phyloP scores from a whole-genome alignment of 805 yeast genomes.

The Nakazawaea ambrosiae region DNA sequence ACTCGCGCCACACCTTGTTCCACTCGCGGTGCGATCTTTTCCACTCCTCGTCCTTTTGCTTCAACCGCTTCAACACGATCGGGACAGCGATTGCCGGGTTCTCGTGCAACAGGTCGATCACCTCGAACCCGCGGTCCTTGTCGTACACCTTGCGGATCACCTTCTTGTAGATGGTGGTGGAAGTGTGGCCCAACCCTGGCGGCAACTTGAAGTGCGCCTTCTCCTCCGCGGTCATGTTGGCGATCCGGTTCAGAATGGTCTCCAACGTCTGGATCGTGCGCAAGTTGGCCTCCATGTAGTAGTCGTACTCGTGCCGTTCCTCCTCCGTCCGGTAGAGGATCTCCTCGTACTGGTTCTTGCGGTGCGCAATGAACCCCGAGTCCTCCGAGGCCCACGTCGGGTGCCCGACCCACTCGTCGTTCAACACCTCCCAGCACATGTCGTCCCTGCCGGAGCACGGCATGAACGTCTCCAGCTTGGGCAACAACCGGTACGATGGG shows the following conservation, averaged over 20 bases:
- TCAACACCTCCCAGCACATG: slow-evolving; percentile 97
- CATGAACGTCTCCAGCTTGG: slow-evolving; percentile 91
- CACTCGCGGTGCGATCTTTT: slow-evolving; percentile 95
- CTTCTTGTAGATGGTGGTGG: slow-evolving; percentile 86
- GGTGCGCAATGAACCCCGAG: slow-evolving; percentile 97
- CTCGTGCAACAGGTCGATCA: slow-evolving; percentile 91
- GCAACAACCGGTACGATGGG: slow-evolving; percentile 88
- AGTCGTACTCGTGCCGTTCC: slow-evolving; percentile 96
- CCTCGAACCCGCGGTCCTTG: slow-evolving; percentile 92
- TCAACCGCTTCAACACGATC: slow-evolving; percentile 81
- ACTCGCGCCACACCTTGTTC: slow-evolving; percentile 98
- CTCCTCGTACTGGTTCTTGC: slow-evolving; percentile 97
- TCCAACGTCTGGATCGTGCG: slow-evolving; percentile 94
- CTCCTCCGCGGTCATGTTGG: slow-evolving; percentile 89
- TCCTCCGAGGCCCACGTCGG: slow-evolving; percentile 99
- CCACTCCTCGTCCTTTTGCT: slow-evolving; percentile 99
- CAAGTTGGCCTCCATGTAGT: slow-evolving; percentile 88
- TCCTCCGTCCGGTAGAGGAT: slow-evolving; percentile 92
- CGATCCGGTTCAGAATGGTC: slow-evolving; percentile 88
- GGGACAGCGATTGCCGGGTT: slow-evolving; percentile 95
- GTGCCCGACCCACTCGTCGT: slow-evolving; percentile 99
- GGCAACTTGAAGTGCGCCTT: slow-evolving; percentile 81
- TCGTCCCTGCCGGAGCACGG: slow-evolving; percentile 98
- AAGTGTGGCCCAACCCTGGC: slow-evolving; percentile 88
- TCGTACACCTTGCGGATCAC: slow-evolving; percentile 90